Evolutionary conservation across 331 rosid genomes (phyloP).

Genomic region (Quercus lobata): DNA sequence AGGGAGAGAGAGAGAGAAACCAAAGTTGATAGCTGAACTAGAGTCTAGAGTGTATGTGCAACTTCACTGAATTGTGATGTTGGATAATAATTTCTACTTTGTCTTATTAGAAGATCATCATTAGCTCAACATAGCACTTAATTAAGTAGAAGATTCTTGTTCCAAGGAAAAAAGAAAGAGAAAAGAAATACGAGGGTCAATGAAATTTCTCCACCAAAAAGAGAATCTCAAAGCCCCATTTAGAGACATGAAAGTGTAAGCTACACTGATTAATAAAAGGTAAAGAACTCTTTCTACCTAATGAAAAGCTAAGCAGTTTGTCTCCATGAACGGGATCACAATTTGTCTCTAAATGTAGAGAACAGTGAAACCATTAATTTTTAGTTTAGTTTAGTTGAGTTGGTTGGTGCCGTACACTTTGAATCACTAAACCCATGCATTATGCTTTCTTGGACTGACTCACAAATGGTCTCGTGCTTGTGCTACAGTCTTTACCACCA

Average conservation of each 20-base stretch:
- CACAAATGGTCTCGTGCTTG: not conserved
- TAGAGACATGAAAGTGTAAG: not conserved
- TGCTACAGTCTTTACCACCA: conserved; percentile 4
- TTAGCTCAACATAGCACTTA: conserved; percentile 25
- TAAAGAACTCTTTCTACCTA: conserved; percentile 17
- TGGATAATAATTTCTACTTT: conserved; percentile 16
- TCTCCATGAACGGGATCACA: conserved; percentile 37
- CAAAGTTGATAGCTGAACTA: not conserved
- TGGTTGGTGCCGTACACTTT: conserved; percentile 41
- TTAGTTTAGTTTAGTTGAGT: conserved; percentile 14
- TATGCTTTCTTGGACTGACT: conserved; percentile 31
- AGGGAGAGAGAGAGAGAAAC: not conserved
- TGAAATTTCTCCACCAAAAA: conserved; percentile 36
- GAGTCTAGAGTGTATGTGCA: not conserved
- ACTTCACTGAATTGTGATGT: not conserved
- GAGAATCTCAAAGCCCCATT: conserved; percentile 22
- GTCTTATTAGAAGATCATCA: conserved; percentile 13
- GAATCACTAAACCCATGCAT: conserved; percentile 35
- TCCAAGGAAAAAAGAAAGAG: conserved; percentile 14
- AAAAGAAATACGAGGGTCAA: conserved; percentile 6
- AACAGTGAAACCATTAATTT: conserved; percentile 25
- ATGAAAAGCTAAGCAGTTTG: conserved; percentile 21
- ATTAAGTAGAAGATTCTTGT: conserved; percentile 29
- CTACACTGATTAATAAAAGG: conserved; percentile 26
- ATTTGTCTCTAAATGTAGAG: conserved; percentile 26